Conservation (phyloP, 1,139 yeast genomes). For the Pichia sp. region DNA sequence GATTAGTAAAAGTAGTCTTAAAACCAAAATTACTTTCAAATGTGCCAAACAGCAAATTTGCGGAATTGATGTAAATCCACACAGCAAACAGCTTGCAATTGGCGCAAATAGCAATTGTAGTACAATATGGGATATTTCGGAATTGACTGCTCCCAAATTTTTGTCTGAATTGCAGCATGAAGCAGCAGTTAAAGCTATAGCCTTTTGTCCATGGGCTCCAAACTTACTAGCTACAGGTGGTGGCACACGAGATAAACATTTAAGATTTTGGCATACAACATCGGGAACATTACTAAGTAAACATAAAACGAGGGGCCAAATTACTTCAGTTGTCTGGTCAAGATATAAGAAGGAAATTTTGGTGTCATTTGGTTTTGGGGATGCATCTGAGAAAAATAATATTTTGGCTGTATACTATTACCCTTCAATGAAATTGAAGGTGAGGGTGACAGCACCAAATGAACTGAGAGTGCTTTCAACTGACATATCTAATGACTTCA, state of each 20-base stretch:
- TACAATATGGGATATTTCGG: slow-evolving; percentile 54
- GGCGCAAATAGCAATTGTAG: slow-evolving; percentile 74
- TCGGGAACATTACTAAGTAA: slow-evolving; percentile 63
- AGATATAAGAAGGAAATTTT: slow-evolving; percentile 51
- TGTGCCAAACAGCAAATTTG: slow-evolving; percentile 64
- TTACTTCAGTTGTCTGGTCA: slow-evolving; percentile 79
- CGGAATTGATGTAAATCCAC: slow-evolving; percentile 52
- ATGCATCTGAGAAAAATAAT: slow-evolving; percentile 33
- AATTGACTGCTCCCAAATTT: slow-evolving; percentile 36
- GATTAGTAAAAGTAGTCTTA: slow-evolving; percentile 13
- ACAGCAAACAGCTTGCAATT: slow-evolving; percentile 47
- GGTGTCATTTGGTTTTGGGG: slow-evolving; percentile 78
- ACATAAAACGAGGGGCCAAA: slow-evolving; percentile 57
- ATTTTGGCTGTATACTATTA: slow-evolving; percentile 54
- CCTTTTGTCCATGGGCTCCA: slow-evolving; percentile 75
- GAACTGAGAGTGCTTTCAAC: slow-evolving; percentile 60
- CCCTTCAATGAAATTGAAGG: slow-evolving; percentile 48
- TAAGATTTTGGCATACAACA: slow-evolving; percentile 76
- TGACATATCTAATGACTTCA: slow-evolving; percentile 54
- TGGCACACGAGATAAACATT: slow-evolving; percentile 64
- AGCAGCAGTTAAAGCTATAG: slow-evolving; percentile 78
- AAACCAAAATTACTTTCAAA: slow-evolving; percentile 30
- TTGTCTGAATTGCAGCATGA: slow-evolving; percentile 47
- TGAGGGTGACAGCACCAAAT: slow-evolving; percentile 45
- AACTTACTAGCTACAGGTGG: slow-evolving; percentile 76